These are phyloP conservation scores for Yamagishiella unicocca DNA, from an alignment of 139 green algal species.

Conservation along the genomic window DNA sequence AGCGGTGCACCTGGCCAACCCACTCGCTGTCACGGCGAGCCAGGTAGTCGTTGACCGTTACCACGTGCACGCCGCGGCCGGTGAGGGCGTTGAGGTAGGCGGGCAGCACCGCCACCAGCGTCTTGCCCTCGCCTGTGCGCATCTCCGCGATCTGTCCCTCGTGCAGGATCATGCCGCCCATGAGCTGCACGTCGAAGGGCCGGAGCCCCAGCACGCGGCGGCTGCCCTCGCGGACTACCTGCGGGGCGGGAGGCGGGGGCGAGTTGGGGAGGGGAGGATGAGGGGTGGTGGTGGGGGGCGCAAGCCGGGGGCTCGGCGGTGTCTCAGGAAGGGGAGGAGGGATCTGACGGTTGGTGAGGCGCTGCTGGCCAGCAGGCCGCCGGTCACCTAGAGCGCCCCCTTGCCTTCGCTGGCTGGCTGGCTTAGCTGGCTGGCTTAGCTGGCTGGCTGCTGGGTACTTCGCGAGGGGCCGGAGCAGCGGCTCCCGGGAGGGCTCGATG, in stretches of 20 bases:
- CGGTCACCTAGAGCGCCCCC: no score
- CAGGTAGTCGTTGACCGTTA: slow-evolving; percentile 99
- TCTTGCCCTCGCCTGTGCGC: slow-evolving; percentile 98
- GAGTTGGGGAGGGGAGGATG: not conserved
- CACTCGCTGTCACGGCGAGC: slow-evolving; percentile 95
- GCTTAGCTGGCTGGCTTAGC: no score
- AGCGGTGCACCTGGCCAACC: slow-evolving; percentile 96
- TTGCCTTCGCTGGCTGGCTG: no score
- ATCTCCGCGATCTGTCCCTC: slow-evolving; percentile 96
- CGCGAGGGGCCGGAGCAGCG: no score
- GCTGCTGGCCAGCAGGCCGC: no score
- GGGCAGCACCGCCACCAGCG: slow-evolving; percentile 96
- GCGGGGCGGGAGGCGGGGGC: not conserved
- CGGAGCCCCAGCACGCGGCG: slow-evolving; percentile 94
- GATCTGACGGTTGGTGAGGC: no score
- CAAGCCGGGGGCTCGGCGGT: no score
- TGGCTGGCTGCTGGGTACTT: no score
- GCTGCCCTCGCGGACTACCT: slow-evolving; percentile 94
- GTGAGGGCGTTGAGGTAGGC: slow-evolving; percentile 96
- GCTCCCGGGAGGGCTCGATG: no score
- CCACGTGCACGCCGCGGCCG: slow-evolving; percentile 96
- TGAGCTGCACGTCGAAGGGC: slow-evolving; percentile 99
- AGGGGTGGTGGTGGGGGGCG: no score
- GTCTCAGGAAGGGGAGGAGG: no score
- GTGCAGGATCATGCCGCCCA: slow-evolving; percentile 95